Base-by-base conservation (phyloP, 768 basidiomycete species). In the Roridomyces roridus region DNA sequence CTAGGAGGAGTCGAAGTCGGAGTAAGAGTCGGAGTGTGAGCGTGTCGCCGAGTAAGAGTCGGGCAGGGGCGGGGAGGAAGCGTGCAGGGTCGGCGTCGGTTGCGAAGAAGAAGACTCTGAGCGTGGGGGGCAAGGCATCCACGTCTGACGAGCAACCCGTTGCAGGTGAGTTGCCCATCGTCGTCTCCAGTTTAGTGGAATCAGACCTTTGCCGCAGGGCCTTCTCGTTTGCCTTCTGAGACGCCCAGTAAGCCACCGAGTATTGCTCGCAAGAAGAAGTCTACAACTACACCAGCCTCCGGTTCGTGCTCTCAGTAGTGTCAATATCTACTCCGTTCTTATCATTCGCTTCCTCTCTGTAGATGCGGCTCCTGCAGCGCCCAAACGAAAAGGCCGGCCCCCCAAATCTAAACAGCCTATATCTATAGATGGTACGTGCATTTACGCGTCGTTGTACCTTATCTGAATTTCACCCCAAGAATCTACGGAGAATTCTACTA, bases 31-130 rank as follows among this genome's bases (percentile, higher is more conserved):
- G 55, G 6, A 62, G 60, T 35, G 15, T 62, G 21, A 57, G 55
- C 17, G 47, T 46, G 18, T 62, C 60, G 20, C 60, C 60, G 28
- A 54, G 29, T 42, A 62, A 62, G 42, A 47, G 28, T 31, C 15
- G n/a, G n/a, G n/a, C n/a, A n/a, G n/a, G n/a, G n/a, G 26, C 41
- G 36, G 46, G 35, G 17, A 26, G 48, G 59, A 60, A 55, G 49
- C 51, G 50, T 8, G 24, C 23, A 11, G 3, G 11, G 10, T 3
- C 31, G 3, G 10, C 7, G 10, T 3, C 31, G 31, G 15, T 10
- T 34, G 31, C 7, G 7, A 51, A 55, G 49, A 51, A 55, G 55
- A 57, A 24, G n/a, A 25, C n/a, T 44, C 11, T 26, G 21, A 44
- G n/a, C n/a, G n/a, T n/a, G n/a, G n/a, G n/a, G n/a, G n/a, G n/a